Conservation (phyloP, 108 stramenopile species). For the Conticribra guillardii region DNA sequence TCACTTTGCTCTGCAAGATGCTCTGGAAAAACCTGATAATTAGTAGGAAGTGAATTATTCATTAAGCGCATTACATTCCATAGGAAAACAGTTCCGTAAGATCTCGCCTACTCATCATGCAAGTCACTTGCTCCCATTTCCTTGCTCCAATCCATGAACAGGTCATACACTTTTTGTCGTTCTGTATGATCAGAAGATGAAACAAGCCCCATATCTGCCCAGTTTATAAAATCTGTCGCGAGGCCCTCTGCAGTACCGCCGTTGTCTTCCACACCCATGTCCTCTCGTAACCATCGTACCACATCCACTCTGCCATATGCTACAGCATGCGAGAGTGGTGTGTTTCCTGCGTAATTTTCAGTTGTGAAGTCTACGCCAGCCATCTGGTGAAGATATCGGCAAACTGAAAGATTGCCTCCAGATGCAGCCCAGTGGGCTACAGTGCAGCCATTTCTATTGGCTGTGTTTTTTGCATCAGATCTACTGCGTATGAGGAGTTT, state of each 20-base stretch:
- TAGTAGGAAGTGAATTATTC: background rate
- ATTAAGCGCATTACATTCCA: background rate
- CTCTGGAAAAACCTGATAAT: background rate
- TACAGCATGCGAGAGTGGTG: slow-evolving; percentile 82
- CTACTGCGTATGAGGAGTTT: slow-evolving; percentile 72
- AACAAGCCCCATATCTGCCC: slow-evolving; percentile 42
- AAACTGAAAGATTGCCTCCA: slow-evolving; percentile 51
- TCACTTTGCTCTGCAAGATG: slow-evolving; percentile 15
- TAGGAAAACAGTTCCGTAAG: background rate
- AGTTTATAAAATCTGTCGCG: slow-evolving; percentile 44
- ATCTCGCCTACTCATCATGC: no score
- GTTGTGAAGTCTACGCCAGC: slow-evolving; percentile 69
- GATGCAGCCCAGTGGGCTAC: slow-evolving; percentile 81
- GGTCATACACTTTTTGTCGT: slow-evolving; percentile 37
- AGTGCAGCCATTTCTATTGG: slow-evolving; percentile 82
- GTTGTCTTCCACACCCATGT: slow-evolving; percentile 31
- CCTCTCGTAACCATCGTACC: slow-evolving; percentile 67
- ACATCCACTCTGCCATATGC: slow-evolving; percentile 74
- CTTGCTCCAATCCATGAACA: slow-evolving; percentile 35
- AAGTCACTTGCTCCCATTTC: no score
- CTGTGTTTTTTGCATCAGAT: slow-evolving; percentile 45
- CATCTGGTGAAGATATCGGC: slow-evolving; percentile 67
- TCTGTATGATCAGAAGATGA: slow-evolving; percentile 27
- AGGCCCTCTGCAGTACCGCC: slow-evolving; percentile 30
- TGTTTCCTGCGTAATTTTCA: slow-evolving; percentile 75